Base-by-base conservation (phyloP, 2,329 filamentous ascomycete species). In the Alternaria longipes region DNA sequence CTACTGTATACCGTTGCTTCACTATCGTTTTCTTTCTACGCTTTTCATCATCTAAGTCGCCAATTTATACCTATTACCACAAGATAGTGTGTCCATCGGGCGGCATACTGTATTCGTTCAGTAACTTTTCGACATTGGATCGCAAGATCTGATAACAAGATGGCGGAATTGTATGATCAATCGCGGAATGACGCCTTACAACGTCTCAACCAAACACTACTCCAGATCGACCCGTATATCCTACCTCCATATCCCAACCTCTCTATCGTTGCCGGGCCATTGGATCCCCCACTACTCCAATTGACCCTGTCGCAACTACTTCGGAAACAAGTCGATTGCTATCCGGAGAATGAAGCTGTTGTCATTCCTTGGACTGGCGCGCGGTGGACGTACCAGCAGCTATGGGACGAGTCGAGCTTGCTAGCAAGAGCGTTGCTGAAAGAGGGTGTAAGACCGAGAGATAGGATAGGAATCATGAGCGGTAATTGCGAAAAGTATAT, bases 291-390 rank as follows among this genome's bases (percentile, higher is more conserved):
- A 1, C 84, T 94, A 38, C 83, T 91, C 49, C 87, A 92, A 61
- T 80, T 93, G 51, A 93, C 90, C 0, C 84, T 94, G 8, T 89
- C 89, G 6, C 89, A 92, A 73, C 84, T 94, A 1, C 83, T 94
- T 40, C 88, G 90, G 61, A 83, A 91, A 14, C 91, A 94, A 78
- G 89, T 86, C 45, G 83, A 87, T 51, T 84, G 87, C 49, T 88
- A 91, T 75, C 86, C 87, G 24, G 82, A 85, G 52, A 84, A 86
- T 55, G 90, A 93, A 74, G 91, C 87, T 62, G 78, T 94, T 42
- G 84, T 93, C 24, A 90, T 91, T 52, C 89, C 91, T 0, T 93
- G 90, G 90, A 93, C 90, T 0, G 88, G 88, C 1, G 86, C 89
- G 4, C 83, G 91, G 70, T 93, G 90, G 90, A 87, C 87, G 52